Conservation (phyloP, 257 asterid species). For the Nicotiana tomentosiformis region DNA sequence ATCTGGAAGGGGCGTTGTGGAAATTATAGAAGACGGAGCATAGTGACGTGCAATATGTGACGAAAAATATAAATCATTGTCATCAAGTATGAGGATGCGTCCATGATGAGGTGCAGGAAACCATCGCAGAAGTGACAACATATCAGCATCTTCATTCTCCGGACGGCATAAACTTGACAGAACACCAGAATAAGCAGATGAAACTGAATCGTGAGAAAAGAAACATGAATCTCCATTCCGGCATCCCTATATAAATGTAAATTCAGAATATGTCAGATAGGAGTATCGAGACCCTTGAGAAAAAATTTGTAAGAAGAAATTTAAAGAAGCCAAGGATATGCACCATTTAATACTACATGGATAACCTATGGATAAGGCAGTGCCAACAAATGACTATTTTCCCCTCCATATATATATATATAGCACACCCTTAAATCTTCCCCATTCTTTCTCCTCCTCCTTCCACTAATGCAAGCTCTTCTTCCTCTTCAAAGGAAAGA, state of each 20-base stretch:
- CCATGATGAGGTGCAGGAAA: slow-evolving; percentile 56
- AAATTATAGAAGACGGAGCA: slow-evolving; percentile 46
- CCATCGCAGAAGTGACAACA: slow-evolving; percentile 41
- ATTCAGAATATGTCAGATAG: not conserved
- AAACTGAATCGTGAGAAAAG: slow-evolving; percentile 67
- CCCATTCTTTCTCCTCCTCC: not conserved
- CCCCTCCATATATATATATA: not conserved
- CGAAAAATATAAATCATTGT: slow-evolving; percentile 59
- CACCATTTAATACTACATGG: not conserved
- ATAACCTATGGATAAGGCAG: not conserved
- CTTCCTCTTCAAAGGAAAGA: not conserved
- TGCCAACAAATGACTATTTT: not conserved
- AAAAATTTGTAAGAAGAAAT: not conserved
- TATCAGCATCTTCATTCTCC: slow-evolving; percentile 40
- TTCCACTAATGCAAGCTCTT: not conserved
- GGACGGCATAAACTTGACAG: slow-evolving; percentile 37
- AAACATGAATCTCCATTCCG: slow-evolving; percentile 68
- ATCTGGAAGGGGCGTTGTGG: slow-evolving; percentile 49
- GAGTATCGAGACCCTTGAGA: not conserved
- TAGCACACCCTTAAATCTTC: not conserved
- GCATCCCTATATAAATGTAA: slow-evolving; percentile 69
- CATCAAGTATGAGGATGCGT: slow-evolving; percentile 58
- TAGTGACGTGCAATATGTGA: slow-evolving; percentile 38
- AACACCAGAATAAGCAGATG: slow-evolving; percentile 23
- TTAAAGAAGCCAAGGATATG: not conserved